Evolutionary conservation across 768 basidiomycete species (phyloP).

Genomic region (Mycena galopus): DNA sequence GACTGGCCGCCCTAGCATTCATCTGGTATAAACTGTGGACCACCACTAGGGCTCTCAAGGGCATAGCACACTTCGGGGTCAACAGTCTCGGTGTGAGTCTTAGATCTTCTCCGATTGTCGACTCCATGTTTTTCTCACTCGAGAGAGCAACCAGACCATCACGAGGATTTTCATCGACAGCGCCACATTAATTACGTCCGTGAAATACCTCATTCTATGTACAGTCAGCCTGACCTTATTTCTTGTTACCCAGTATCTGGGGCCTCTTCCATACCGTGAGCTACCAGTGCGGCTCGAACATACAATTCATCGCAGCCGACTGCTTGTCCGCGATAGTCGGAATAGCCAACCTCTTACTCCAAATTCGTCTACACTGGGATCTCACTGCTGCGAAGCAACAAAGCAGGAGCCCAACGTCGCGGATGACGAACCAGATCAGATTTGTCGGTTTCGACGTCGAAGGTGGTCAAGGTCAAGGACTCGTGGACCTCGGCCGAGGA

Average conservation of each 20-base stretch:
- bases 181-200: conserved; percentile 7
- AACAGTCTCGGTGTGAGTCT: neutral
- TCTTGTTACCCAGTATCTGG: neutral
- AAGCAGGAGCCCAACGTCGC: no score
- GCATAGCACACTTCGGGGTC: conserved; percentile 1
- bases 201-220: neutral
- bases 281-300: conserved; percentile 13
- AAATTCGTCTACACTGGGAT: conserved; percentile 15
- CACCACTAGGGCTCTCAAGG: neutral
- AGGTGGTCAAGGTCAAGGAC: no score
- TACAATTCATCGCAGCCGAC: conserved; percentile 12
- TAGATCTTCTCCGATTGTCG: neutral
- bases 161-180: conserved; percentile 5
- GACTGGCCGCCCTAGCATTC: neutral
- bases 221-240: neutral
- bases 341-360: conserved; percentile 5
- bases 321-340: conserved; percentile 7
- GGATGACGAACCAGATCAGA: no score
- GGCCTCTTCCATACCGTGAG: conserved; percentile 4
- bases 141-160: neutral
- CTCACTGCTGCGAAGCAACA: no score
- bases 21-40: conserved; percentile 27
- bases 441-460: no score
- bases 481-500: no score
- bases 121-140: no score